Conservation (phyloP, 2,329 filamentous ascomycete genomes). For the Elsinoe australis region DNA sequence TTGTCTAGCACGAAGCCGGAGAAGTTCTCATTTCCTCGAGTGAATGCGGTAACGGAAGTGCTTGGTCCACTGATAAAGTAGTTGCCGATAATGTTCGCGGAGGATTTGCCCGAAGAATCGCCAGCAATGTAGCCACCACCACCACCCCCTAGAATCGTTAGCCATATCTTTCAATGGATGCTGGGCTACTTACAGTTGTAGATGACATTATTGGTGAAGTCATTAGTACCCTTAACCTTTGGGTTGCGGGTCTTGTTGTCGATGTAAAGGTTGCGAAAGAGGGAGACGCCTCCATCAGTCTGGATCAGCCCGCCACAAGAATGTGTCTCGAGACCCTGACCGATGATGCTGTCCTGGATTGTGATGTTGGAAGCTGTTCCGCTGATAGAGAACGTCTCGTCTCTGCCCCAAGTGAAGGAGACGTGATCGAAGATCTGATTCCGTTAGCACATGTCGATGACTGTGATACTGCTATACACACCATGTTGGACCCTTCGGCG, state of each 20-base stretch:
- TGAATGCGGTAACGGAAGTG: slow-evolving; percentile 8
- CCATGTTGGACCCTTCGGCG: slow-evolving; percentile 3
- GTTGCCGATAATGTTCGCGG: slow-evolving; percentile 11
- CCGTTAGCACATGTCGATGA: too few relatives aligned
- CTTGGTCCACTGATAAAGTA: slow-evolving; percentile 11
- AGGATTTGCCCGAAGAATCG: slow-evolving; percentile 7
- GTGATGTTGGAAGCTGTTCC: slow-evolving; percentile 11
- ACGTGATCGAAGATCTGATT: slow-evolving; percentile 14
- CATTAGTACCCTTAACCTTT: slow-evolving; percentile 9
- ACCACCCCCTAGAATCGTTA: neutral
- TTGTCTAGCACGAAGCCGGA: slow-evolving; percentile 12
- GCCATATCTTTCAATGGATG: neutral
- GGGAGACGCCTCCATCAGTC: slow-evolving; percentile 10
- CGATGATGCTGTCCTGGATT: slow-evolving; percentile 11
- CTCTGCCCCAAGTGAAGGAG: slow-evolving; percentile 8
- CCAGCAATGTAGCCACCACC: slow-evolving; percentile 12
- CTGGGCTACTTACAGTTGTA: slow-evolving; percentile 5
- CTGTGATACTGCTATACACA: too few relatives aligned
- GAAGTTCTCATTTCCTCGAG: slow-evolving; percentile 11
- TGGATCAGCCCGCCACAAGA: slow-evolving; percentile 13
- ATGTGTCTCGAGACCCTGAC: slow-evolving; percentile 10
- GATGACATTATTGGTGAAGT: slow-evolving; percentile 13
- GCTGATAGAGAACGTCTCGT: slow-evolving; percentile 9
- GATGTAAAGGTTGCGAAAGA: slow-evolving; percentile 12
- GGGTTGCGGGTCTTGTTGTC: slow-evolving; percentile 14